These are phyloP conservation scores for Thymus mandschuricus DNA, from an alignment of 257 asterid species.

Conservation along the genomic window DNA sequence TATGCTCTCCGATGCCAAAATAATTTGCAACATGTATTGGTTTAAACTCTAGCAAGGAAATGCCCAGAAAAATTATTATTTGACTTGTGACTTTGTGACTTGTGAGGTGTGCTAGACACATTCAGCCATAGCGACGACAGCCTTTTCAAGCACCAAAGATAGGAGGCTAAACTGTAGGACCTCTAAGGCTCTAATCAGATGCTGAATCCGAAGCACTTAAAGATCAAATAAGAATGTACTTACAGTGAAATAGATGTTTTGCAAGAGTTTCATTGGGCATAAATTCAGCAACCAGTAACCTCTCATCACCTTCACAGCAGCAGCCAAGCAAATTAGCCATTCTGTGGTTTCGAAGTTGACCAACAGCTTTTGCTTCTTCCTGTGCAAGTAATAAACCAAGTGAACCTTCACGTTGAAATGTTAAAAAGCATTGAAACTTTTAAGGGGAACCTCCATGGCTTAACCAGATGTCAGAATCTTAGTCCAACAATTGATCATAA, in stretches of 20 bases:
- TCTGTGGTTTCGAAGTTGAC: conserved; percentile 79
- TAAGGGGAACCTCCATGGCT: not conserved
- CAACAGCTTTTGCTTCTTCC: conserved; percentile 97
- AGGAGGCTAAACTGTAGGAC: not conserved
- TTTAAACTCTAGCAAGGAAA: not conserved
- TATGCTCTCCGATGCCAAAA: not conserved
- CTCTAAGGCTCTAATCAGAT: not conserved
- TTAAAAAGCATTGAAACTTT: conserved; percentile 18
- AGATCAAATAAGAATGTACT: conserved; percentile 38
- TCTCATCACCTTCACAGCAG: conserved; percentile 96
- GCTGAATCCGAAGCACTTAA: conserved; percentile 1
- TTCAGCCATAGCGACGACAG: conserved; percentile 4
- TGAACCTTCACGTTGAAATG: not conserved
- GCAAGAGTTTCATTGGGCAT: conserved; percentile 99
- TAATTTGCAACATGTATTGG: not conserved
- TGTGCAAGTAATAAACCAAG: conserved; percentile 28
- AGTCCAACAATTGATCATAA: not conserved
- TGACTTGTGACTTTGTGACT: not conserved
- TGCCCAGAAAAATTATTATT: conserved; percentile 13
- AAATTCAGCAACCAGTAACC: conserved; percentile 92
- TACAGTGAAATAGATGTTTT: conserved; percentile 94
- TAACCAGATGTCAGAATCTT: not conserved
- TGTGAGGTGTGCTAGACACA: conserved; percentile 4
- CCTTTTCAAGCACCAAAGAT: not conserved
- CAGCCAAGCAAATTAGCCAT: conserved; percentile 92